phyloP scores from a whole-genome alignment of 768 basidiomycete species.

The Kwoniella dejecticola region DNA sequence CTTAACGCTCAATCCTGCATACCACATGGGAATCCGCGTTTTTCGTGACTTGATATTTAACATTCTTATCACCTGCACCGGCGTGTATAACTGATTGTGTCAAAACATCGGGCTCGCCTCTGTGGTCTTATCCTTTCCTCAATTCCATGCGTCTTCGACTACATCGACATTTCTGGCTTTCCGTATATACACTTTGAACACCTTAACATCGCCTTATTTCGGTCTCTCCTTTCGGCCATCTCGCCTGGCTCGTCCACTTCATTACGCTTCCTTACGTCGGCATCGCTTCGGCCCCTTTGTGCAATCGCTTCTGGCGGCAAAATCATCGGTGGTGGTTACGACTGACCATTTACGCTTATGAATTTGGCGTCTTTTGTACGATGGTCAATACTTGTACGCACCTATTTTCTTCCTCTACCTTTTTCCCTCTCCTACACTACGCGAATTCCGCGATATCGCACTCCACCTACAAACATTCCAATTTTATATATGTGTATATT shows the following conservation, averaged over 20 bases:
- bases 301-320: constrained; percentile 2
- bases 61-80: no score
- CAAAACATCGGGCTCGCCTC: background rate
- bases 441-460: constrained; percentile 9
- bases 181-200: no score
- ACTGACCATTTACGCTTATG: constrained; percentile 22
- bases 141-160: no score
- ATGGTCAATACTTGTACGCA: constrained; percentile 17
- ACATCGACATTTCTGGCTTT: no score
- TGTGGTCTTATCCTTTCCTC: no score
- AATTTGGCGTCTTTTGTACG: constrained; percentile 14
- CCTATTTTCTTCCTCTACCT: constrained; percentile 6
- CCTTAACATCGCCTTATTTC: background rate
- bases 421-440: constrained; percentile 6
- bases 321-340: constrained; percentile 9
- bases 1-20: no score
- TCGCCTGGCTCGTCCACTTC: background rate
- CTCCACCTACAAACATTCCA: constrained; percentile 15
- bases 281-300: constrained; percentile 11
- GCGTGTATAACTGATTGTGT: no score
- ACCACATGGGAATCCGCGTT: no score
- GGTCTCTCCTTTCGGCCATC: background rate
- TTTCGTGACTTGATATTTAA: no score
- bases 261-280: constrained; percentile 4
- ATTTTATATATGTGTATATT: constrained; percentile 13